Evolutionary conservation across 2,329 filamentous ascomycete species (phyloP), one percentile per base, ranked within the genome.

Genomic region (Hypoxylon sp.): DNA sequence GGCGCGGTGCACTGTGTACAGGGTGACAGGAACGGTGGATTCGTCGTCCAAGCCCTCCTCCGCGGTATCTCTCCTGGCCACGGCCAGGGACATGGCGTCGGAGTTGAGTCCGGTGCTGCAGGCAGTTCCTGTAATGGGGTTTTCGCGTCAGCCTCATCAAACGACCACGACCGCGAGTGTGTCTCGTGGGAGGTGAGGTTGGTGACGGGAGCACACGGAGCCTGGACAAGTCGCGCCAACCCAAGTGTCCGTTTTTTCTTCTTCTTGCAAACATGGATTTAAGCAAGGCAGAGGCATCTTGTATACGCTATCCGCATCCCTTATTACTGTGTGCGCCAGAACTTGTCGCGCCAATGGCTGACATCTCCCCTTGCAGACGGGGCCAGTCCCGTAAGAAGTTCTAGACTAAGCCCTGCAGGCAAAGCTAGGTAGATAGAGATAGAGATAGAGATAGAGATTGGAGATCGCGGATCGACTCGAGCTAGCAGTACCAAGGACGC

Each of bases 361-460:
- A 51, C 52, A 52, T 41, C 35, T 57, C 48, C 60, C 60, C 60
- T 63, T 63, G 56, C 60, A 60, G 56, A 55, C 45, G 46, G 52
- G n/a, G 48, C 23, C 42, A 54, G 17, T 51, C 29, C 48, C 52
- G 48, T 48, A n/a, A 29, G 31, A 52, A 49, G n/a, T n/a, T 55
- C 55, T 58, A 42, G 55, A 48, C 48, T 54, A 49, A 47, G 48
- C 53, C 35, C 47, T 43, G 35, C 33, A 43, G 37, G 45, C 27
- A 38, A 23, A 29, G 27, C 56, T n/a, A n/a, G n/a, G n/a, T n/a
- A n/a, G n/a, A n/a, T n/a, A n/a, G n/a, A n/a, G n/a, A n/a, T n/a
- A n/a, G n/a, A 48, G 48, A 37, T 40, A 43, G 38, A 41, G 20
- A 11, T 46, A 38, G 31, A 35, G 17, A n/a, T 7, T 17, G 26